Evolutionary conservation across 495 filamentous ascomycete genomes (phyloP).

Genomic region (Xylaria longipes): DNA sequence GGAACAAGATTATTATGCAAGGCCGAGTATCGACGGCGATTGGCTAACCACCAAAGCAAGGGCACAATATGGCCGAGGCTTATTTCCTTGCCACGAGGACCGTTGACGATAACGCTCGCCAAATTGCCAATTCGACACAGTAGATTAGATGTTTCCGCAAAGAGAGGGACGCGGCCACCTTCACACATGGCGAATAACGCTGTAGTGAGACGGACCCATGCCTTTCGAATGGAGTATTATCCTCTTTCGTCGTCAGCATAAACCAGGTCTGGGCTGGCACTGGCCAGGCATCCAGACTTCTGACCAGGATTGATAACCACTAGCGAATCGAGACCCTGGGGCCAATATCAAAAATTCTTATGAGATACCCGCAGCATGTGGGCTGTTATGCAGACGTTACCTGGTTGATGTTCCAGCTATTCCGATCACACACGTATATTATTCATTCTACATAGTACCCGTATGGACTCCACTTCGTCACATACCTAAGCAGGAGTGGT

Average conservation of each 20-base stretch:
- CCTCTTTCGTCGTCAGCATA: constrained; percentile 15
- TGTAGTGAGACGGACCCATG: constrained; percentile 19
- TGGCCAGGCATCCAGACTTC: constrained; percentile 16
- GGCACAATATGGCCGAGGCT: background rate
- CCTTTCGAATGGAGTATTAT: background rate
- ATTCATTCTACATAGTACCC: no score
- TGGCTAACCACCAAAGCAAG: background rate
- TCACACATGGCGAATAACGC: background rate
- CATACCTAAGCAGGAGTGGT: no score
- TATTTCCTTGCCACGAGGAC: constrained; percentile 1
- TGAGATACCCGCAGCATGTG: constrained; percentile 8
- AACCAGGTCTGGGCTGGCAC: constrained; percentile 8
- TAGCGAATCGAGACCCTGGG: background rate
- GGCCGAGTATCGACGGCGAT: background rate
- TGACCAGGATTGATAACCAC: background rate
- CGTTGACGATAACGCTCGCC: background rate
- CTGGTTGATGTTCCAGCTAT: constrained; percentile 1
- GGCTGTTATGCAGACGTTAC: constrained; percentile 17
- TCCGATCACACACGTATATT: constrained; percentile 1
- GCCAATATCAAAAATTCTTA: constrained; percentile 7
- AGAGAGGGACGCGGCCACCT: background rate
- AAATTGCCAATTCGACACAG: constrained; percentile 15
- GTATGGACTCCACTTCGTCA: no score
- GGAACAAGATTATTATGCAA: constrained; percentile 1
- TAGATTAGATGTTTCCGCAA: background rate